Base-by-base conservation (phyloP, 495 filamentous ascomycete genomes). In the Parmelia sp. region DNA sequence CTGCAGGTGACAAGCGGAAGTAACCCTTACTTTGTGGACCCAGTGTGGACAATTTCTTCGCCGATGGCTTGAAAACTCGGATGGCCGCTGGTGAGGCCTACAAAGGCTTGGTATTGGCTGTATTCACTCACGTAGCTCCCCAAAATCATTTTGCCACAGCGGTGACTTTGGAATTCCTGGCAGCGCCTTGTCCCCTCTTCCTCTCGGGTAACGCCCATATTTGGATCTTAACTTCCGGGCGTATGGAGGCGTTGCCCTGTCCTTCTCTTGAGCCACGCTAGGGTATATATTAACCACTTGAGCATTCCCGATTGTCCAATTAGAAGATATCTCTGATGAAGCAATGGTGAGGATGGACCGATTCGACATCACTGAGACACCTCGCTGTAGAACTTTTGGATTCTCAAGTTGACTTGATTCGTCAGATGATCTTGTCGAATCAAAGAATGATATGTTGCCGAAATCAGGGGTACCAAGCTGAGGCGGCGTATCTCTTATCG, bases 221-320 rank as follows among this genome's bases (percentile, higher is more conserved):
- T 69, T 69, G 4, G 60, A 64, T 53, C 63, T 63, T 17, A 65
- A 37, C 35, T 36, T 67, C 27, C 59, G 61, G 1, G 65, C 64
- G 25, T 62, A 64, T 9, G 68, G 68, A 23, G 65, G 61, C 17
- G 64, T 67, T 27, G 35, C 47, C 31, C 64, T 60, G 3, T 57
- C 31, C 23, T 49, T 36, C 27, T 67, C 37, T 49, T 64, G 62
- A 15, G 62, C 62, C 35, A 71, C 44, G 29, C 69, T 69, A 25
- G 69, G 69, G 33, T 70, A 68, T 49, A 71, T 71, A n/a, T 65
- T 66, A 35, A 71, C 64, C 27, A 61, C 51, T 57, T 69, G 60
- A 17, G 69, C 69, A 29, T 69, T 71, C 40, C 67, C 69, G 42
- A 71, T 64, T 2, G 66, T 69, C 69, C 69, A 71, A 23, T 69